Conservation (phyloP, 352 stramenopile genomes). For the Globisporangium emineosum region DNA sequence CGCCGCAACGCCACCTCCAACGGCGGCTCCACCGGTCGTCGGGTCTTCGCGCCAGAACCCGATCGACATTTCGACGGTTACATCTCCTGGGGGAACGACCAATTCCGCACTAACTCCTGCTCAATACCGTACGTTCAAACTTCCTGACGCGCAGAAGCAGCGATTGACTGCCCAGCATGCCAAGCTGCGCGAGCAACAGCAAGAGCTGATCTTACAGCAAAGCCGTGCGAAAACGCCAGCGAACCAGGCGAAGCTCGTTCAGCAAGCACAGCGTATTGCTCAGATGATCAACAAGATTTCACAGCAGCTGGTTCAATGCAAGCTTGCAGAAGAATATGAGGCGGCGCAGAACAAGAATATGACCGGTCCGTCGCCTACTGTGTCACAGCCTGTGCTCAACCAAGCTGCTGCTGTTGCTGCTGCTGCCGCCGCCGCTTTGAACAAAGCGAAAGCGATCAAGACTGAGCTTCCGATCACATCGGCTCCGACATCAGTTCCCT, state of each 20-base stretch:
- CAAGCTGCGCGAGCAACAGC: slow-evolving; percentile 73
- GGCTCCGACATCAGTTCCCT: slow-evolving; percentile 1
- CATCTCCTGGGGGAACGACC: slow-evolving; percentile 28
- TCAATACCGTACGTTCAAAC: slow-evolving; percentile 75
- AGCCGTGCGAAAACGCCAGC: slow-evolving; percentile 64
- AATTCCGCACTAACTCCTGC: slow-evolving; percentile 49
- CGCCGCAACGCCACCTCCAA: neutral
- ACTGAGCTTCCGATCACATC: slow-evolving; percentile 20
- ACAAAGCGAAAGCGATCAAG: slow-evolving; percentile 37
- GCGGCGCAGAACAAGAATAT: slow-evolving; percentile 54
- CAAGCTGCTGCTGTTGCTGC: slow-evolving; percentile 24
- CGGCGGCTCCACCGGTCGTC: slow-evolving; percentile 23
- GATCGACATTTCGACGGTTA: slow-evolving; percentile 40
- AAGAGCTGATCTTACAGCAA: slow-evolving; percentile 78
- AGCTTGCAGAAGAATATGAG: slow-evolving; percentile 78
- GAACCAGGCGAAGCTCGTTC: slow-evolving; percentile 67
- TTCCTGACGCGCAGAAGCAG: slow-evolving; percentile 62
- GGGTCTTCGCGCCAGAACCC: slow-evolving; percentile 41
- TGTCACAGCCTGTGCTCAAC: slow-evolving; percentile 23
- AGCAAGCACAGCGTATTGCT: slow-evolving; percentile 68
- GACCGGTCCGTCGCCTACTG: slow-evolving; percentile 24
- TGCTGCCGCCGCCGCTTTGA: slow-evolving; percentile 26
- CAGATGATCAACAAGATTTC: slow-evolving; percentile 88
- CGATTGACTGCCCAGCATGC: slow-evolving; percentile 65
- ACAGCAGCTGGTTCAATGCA: slow-evolving; percentile 81